These are phyloP conservation scores for Mimosa bimucronata DNA, from an alignment of 306 rosid genomes.

Conservation along the genomic window DNA sequence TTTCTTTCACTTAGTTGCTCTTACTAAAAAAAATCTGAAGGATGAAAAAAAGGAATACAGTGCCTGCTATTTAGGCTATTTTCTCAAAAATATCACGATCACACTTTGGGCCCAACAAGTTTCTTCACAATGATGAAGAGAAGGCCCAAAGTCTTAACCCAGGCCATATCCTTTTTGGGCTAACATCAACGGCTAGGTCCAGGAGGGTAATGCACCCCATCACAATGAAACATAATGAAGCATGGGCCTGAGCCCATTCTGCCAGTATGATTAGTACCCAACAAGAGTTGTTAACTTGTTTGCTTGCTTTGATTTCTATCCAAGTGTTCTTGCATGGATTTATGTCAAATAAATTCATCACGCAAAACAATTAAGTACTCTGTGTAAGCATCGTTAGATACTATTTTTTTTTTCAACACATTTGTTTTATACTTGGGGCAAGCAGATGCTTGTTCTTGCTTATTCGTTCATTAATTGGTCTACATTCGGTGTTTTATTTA, in stretches of 20 bases:
- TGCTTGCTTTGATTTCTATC: background rate
- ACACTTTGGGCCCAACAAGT: background rate
- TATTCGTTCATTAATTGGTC: background rate
- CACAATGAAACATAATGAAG: background rate
- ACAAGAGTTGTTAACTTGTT: background rate
- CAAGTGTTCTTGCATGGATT: background rate
- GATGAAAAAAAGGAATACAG: no score
- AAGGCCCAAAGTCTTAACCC: background rate
- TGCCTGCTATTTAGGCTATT: no score
- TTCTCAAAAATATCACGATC: no score
- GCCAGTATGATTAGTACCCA: background rate
- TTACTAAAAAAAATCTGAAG: no score
- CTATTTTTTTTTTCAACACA: background rate
- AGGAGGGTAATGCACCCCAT: background rate
- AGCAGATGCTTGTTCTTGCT: background rate
- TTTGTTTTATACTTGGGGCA: background rate
- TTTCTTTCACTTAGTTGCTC: background rate
- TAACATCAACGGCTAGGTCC: background rate
- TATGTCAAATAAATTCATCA: background rate
- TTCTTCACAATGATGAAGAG: background rate
- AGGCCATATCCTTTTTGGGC: background rate
- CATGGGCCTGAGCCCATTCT: background rate
- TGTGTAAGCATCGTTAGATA: background rate
- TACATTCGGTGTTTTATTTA: background rate
- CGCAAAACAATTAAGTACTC: no score